Conservation (phyloP, 73 alveolate species). For the Vitrella brassicaformis region DNA sequence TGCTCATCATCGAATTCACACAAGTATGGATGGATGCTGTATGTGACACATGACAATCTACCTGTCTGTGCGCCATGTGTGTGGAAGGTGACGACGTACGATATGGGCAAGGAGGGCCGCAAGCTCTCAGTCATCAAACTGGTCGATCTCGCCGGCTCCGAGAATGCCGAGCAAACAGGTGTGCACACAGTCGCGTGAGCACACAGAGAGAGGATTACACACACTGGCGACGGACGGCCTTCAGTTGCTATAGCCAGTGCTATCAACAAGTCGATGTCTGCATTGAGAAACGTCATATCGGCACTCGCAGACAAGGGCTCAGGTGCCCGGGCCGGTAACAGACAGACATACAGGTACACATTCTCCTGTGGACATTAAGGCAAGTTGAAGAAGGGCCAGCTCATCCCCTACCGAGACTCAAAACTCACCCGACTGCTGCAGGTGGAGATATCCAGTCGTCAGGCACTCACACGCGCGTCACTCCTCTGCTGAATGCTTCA, state of each 20-base stretch:
- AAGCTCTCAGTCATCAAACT: conserved; percentile 84
- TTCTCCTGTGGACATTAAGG: conserved; percentile 70
- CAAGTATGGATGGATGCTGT: conserved; percentile 12
- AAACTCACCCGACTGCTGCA: conserved; percentile 77
- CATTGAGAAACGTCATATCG: conserved; percentile 72
- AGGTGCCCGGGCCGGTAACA: background rate
- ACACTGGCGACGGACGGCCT: no score
- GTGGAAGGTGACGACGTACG: conserved; percentile 26
- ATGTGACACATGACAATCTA: background rate
- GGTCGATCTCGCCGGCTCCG: conserved; percentile 98
- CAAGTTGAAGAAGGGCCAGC: conserved; percentile 65
- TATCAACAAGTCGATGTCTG: conserved; percentile 69
- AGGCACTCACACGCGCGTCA: no score
- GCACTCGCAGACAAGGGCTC: conserved; percentile 84
- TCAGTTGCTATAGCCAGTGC: conserved; percentile 91
- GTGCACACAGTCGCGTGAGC: background rate
- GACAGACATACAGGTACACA: conserved; percentile 3
- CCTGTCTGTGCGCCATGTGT: background rate
- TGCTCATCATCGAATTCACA: conserved; percentile 85
- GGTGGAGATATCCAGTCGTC: no score
- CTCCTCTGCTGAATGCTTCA: no score
- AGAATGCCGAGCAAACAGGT: conserved; percentile 75
- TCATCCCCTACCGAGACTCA: conserved; percentile 96
- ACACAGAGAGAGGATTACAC: no score
- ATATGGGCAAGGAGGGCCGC: conserved; percentile 61